A percentile compares a stretch with the other conserved stretches of the same genome.
Evolutionary conservation across 371 early-diverging fungal species (phyloP).

Genomic region (Mortierella sp.): DNA sequence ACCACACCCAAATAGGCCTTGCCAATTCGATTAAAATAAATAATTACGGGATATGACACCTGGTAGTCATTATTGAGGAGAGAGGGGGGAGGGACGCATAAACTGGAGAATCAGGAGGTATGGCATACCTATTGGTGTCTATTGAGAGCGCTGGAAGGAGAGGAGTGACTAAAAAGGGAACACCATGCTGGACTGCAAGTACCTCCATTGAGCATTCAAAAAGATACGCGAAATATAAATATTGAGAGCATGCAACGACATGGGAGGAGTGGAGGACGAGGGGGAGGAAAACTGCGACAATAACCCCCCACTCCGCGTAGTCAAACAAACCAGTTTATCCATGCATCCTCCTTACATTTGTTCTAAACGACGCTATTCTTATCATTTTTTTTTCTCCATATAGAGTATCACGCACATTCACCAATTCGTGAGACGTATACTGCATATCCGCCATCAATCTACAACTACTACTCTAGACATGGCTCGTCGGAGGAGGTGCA

Average conservation of each 20-base stretch:
- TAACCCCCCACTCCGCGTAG: background rate
- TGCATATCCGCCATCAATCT: constrained; percentile 13
- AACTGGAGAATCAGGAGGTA: constrained; percentile 1
- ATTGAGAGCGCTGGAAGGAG: background rate
- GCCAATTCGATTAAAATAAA: too few relatives aligned
- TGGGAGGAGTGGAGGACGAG: background rate
- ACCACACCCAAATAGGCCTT: background rate
- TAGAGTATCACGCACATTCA: constrained; percentile 50
- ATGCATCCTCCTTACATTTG: constrained; percentile 1
- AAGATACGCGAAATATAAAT: background rate
- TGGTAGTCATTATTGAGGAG: background rate
- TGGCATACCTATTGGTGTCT: background rate
- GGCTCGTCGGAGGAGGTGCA: constrained; percentile 40
- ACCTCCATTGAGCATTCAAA: background rate
- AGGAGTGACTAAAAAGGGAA: background rate
- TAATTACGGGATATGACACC: too few relatives aligned
- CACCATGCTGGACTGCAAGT: background rate
- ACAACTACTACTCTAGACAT: constrained; percentile 20
- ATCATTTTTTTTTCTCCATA: constrained; percentile 1
- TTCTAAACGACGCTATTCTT: background rate
- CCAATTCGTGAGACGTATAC: constrained; percentile 37
- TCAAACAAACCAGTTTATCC: too few relatives aligned
- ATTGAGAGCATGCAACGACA: background rate
- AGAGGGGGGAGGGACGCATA: constrained; percentile 4
- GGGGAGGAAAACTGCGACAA: background rate